These are phyloP conservation scores for Cercospora beticola DNA, from an alignment of 2,329 filamentous ascomycete species.

Conservation along the genomic window DNA sequence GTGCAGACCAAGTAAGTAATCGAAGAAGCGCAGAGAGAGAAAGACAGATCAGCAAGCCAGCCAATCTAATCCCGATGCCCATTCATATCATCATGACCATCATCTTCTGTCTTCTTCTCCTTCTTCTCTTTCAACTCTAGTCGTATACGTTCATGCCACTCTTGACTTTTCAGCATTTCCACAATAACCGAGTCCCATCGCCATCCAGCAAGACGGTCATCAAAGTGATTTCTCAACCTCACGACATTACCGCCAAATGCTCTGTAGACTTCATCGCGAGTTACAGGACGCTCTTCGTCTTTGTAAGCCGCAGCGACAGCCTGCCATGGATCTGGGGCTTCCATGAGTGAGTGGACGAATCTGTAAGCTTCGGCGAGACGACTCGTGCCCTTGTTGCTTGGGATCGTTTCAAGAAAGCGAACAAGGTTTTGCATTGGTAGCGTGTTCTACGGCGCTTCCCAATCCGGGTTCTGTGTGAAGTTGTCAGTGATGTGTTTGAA, in stretches of 20 bases:
- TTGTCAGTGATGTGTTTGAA: neutral
- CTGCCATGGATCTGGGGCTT: neutral
- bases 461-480: conserved; percentile 22
- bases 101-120: neutral
- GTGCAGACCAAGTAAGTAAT: neutral
- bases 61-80: neutral
- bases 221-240: neutral
- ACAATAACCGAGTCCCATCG: neutral
- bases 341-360: neutral
- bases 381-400: neutral
- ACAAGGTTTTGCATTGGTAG: neutral
- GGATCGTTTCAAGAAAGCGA: neutral
- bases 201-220: neutral
- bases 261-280: neutral
- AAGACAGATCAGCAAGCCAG: neutral
- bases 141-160: neutral
- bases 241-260: neutral
- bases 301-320: neutral
- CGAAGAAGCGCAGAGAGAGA: neutral
- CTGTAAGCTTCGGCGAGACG: neutral
- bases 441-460: conserved; percentile 18
- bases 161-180: neutral
- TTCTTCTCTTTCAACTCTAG: neutral
- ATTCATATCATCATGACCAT: neutral
- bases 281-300: neutral